Evolutionary conservation across 176 grass and related monocot genomes (phyloP).

Genomic region (Dendrocalamus sinicus): DNA sequence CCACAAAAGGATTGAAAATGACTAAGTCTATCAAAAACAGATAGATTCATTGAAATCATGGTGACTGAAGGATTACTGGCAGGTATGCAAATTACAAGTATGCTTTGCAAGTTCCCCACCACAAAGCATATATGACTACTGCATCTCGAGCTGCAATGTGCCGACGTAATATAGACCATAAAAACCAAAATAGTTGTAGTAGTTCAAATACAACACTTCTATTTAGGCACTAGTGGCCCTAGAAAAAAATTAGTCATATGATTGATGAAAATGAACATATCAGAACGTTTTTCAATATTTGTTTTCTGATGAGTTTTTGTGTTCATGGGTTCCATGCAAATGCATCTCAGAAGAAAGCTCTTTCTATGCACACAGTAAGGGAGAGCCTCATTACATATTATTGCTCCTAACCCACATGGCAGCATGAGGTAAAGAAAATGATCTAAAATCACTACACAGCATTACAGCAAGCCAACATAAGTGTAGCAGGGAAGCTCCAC

Average conservation of each 20-base stretch:
- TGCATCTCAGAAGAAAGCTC: neutral
- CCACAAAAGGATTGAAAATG: neutral
- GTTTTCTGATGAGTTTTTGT: neutral
- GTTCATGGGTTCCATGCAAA: neutral
- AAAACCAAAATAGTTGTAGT: neutral
- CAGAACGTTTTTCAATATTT: neutral
- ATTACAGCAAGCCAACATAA: neutral
- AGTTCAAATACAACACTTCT: neutral
- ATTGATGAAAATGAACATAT: neutral
- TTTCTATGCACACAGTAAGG: neutral
- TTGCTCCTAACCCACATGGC: neutral
- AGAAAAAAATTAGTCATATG: neutral
- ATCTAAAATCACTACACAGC: neutral
- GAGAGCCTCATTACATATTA: conserved; percentile 1
- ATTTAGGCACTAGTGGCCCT: neutral
- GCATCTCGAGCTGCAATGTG: neutral
- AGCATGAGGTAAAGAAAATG: neutral
- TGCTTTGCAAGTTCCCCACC: neutral
- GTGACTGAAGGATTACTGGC: neutral
- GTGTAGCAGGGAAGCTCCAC: neutral
- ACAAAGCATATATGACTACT: neutral
- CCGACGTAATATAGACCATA: neutral
- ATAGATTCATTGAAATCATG: neutral
- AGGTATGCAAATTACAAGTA: conserved; percentile 2
- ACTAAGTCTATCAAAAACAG: neutral